These are phyloP conservation scores for Neocallimastix lanati DNA, from an alignment of 192 early-diverging fungal genomes.

Conservation along the genomic window DNA sequence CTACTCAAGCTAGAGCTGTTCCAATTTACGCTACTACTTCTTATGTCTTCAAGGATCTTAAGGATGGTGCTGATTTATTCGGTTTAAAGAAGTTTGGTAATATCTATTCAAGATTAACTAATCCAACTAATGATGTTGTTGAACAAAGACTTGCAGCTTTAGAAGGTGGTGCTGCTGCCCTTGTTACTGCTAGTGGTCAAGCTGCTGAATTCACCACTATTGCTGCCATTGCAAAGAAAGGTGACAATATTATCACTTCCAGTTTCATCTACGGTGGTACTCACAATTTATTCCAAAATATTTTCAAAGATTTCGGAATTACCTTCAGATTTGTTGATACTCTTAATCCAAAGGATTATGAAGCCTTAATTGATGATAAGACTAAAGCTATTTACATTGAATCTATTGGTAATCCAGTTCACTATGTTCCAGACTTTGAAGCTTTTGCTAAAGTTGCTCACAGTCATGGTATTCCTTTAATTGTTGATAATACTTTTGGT, in stretches of 20 bases:
- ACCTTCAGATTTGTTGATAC: slow-evolving; percentile 52
- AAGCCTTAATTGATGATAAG: slow-evolving; percentile 57
- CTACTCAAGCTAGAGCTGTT: slow-evolving; percentile 62
- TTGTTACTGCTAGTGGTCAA: slow-evolving; percentile 46
- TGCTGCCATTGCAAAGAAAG: slow-evolving; percentile 50
- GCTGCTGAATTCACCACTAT: slow-evolving; percentile 75
- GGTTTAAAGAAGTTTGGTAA: slow-evolving; percentile 51
- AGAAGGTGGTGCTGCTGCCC: slow-evolving; percentile 62
- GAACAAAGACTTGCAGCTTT: slow-evolving; percentile 83
- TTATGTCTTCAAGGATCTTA: slow-evolving; percentile 62
- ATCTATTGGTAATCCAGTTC: slow-evolving; percentile 77
- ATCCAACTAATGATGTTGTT: slow-evolving; percentile 77
- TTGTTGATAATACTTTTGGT: slow-evolving; percentile 95
- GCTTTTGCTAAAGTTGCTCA: slow-evolving; percentile 69
- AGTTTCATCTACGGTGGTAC: slow-evolving; percentile 23
- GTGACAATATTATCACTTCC: slow-evolving; percentile 79
- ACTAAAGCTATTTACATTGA: slow-evolving; percentile 85
- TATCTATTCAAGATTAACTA: slow-evolving; percentile 69
- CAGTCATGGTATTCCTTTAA: slow-evolving; percentile 60
- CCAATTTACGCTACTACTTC: slow-evolving; percentile 84
- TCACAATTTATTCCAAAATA: too few relatives aligned
- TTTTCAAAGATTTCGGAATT: slow-evolving; percentile 46
- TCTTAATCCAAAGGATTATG: slow-evolving; percentile 55
- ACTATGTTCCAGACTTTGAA: slow-evolving; percentile 71
- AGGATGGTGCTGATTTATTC: slow-evolving; percentile 70